Evolutionary conservation across 371 early-diverging fungal species (phyloP).

Genomic region (Chytridium lagenaria): DNA sequence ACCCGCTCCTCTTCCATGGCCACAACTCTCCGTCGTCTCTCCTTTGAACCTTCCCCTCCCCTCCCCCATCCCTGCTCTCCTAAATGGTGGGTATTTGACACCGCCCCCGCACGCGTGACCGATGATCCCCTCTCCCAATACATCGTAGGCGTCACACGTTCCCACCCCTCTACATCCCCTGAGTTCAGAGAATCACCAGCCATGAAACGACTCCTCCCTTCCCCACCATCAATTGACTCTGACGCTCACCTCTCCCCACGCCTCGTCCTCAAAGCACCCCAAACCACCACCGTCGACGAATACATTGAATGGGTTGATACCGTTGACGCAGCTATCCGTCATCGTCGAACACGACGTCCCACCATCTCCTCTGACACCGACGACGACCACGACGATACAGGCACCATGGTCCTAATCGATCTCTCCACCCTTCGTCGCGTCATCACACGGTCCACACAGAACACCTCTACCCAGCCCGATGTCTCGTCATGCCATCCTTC

Average conservation of each 20-base stretch:
- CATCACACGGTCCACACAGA: no score
- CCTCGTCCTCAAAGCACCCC: neutral
- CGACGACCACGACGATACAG: neutral
- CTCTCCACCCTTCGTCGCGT: neutral
- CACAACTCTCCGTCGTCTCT: constrained; percentile 3
- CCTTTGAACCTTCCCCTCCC: neutral
- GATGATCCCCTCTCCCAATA: neutral
- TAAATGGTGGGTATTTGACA: neutral
- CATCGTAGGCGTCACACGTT: neutral
- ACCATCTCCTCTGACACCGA: neutral
- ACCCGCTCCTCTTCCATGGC: constrained; percentile 11
- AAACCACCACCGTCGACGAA: neutral
- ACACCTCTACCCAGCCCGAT: neutral
- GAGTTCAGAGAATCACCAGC: neutral
- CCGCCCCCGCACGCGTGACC: neutral
- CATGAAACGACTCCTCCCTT: neutral
- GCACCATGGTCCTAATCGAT: neutral
- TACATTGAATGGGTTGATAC: neutral
- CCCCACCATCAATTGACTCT: no score
- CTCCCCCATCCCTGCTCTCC: neutral
- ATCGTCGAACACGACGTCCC: no score
- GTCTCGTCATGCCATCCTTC: neutral
- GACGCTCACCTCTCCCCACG: neutral
- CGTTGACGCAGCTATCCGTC: neutral
- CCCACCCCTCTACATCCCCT: neutral